Evolutionary conservation across 2,329 filamentous ascomycete species (phyloP), one percentile per base, ranked within the genome.

Genomic region (Aspergillus fructus): DNA sequence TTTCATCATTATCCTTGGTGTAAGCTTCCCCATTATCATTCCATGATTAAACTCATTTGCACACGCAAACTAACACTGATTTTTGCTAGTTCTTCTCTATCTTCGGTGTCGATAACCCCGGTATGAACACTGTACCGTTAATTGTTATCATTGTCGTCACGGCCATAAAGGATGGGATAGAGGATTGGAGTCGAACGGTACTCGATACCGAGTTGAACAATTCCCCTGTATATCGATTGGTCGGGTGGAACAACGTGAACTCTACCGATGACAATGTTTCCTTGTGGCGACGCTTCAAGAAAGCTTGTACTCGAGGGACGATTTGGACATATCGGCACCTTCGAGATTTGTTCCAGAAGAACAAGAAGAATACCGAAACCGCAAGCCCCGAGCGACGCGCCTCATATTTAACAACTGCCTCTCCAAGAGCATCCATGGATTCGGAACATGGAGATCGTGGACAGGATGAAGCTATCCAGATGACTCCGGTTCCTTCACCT

Each of bases 121-220:
- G 90, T 41, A 81, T 99, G 42, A 93, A 92, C 70, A 87, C 93
- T 5, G 91, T 94, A 21, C 94, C 94, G 53, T 80, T 99, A 63
- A 97, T 99, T 65, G 88, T 96, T 68, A 97, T 99, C 75, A 82
- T 99, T 53, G 78, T 84, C 59, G 85, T 97, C 53, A 99, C 94
- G 2, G 88, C 91, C 27, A 84, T 97, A 74, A 99, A 97, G 76
- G 94, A 99, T 72, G 94, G 88, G 17, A 88, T 97, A 62, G 94
- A 99, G 76, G 94, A 99, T 77, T 97, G 91, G 80, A 85, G 94
- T 66, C 84, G 94, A 76, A 97, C 93, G 0, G 81, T 92, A 42
- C 86, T 97, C 43, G 94, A 99, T 72, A 96, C 88, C 63, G 90
- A 96, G 68, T 82, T 99, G 61, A 99, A 99, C 77, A 97, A 99